A percentile compares a stretch with the other conserved stretches of the same genome.
Evolutionary conservation across 75 land plant genomes (phyloP).

Genomic region (Pinus tabuliformis): DNA sequence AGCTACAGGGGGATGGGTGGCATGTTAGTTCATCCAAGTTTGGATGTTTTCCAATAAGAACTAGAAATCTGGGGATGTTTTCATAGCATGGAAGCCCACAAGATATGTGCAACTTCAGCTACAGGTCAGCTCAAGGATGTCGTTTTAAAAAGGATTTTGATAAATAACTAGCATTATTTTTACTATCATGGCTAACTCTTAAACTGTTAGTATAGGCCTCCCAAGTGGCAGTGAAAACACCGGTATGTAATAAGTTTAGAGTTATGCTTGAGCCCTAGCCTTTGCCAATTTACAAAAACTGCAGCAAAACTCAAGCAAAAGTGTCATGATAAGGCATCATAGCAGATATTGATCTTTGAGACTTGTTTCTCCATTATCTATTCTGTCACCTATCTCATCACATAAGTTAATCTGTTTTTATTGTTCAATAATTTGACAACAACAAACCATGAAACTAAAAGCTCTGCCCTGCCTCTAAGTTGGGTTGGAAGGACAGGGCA

Average conservation of each 20-base stretch:
- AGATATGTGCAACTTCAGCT: not conserved
- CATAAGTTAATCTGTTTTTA: too few relatives aligned
- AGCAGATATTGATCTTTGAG: not conserved
- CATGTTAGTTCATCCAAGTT: conserved; percentile 3
- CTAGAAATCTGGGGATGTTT: not conserved
- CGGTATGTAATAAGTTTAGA: too few relatives aligned
- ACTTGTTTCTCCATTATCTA: too few relatives aligned
- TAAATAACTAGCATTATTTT: not conserved
- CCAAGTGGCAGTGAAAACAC: not conserved
- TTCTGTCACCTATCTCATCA: too few relatives aligned
- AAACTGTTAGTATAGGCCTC: not conserved
- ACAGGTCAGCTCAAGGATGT: not conserved
- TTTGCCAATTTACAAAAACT: too few relatives aligned
- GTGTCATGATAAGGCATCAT: not conserved
- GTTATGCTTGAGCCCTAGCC: too few relatives aligned
- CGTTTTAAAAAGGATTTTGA: not conserved
- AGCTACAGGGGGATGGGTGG: too few relatives aligned
- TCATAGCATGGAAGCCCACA: not conserved
- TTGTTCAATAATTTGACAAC: too few relatives aligned
- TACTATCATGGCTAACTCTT: not conserved
- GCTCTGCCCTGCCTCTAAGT: too few relatives aligned
- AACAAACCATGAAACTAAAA: too few relatives aligned
- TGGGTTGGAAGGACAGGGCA: too few relatives aligned
- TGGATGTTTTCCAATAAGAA: not conserved
- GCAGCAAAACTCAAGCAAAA: too few relatives aligned